phyloP scores from a whole-genome alignment of 1,284 basidiomycete genomes.

The Ceratobasidium sp. region DNA sequence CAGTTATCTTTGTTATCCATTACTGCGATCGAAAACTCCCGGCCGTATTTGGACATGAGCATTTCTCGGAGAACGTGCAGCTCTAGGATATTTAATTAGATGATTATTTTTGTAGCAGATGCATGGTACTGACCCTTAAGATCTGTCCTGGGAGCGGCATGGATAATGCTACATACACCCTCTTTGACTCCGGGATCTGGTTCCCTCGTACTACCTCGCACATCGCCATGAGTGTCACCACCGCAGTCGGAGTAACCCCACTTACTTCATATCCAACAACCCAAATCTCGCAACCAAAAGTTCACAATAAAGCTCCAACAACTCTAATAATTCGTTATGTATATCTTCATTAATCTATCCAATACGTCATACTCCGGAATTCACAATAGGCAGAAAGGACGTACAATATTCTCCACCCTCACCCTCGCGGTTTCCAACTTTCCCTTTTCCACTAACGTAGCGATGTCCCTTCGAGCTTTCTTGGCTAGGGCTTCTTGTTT shows the following conservation, averaged over 20 bases:
- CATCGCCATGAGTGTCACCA: neutral
- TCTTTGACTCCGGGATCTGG: conserved; percentile 82
- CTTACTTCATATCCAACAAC: conserved; percentile 82
- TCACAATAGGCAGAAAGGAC: neutral
- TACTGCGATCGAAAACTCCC: conserved; percentile 77
- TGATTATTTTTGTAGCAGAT: conserved; percentile 5
- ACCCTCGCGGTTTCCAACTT: conserved; percentile 83
- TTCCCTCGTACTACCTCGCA: conserved; percentile 64
- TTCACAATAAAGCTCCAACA: conserved; percentile 93
- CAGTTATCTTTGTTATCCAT: conserved; percentile 83
- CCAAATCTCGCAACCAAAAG: conserved; percentile 91
- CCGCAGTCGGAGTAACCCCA: conserved; percentile 34
- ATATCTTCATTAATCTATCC: conserved; percentile 77
- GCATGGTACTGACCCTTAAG: conserved; percentile 69
- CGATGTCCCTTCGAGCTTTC: conserved; percentile 76
- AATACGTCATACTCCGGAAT: conserved; percentile 48
- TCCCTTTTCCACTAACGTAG: conserved; percentile 74
- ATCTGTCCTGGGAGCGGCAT: conserved; percentile 89
- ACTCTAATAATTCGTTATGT: conserved; percentile 82
- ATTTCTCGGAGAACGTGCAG: conserved; percentile 89
- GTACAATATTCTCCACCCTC: conserved; percentile 69
- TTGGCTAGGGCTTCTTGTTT: conserved; percentile 95
- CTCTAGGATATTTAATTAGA: conserved; percentile 58
- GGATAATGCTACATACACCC: conserved; percentile 68
- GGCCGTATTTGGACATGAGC: conserved; percentile 90